Evolutionary conservation across 2,329 filamentous ascomycete species (phyloP).

Genomic region (Colletotrichum acutatum): DNA sequence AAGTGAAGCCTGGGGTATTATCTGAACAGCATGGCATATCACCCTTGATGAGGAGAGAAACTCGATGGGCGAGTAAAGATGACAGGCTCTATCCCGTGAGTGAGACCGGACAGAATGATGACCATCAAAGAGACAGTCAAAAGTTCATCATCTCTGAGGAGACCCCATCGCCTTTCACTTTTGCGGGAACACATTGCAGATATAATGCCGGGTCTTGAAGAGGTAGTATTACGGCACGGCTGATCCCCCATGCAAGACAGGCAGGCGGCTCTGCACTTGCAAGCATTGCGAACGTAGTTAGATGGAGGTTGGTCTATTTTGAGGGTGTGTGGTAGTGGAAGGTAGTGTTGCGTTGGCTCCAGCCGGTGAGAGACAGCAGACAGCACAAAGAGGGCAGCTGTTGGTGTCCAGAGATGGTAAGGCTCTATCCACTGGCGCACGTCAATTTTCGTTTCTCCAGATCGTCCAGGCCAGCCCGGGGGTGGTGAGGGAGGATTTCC

Average conservation of each 20-base stretch:
- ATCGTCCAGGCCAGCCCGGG: slow-evolving; percentile 10
- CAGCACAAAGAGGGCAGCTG: neutral
- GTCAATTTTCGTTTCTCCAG: slow-evolving; percentile 7
- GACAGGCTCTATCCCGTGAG: neutral
- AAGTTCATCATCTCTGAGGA: neutral
- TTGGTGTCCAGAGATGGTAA: neutral
- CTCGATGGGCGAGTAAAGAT: neutral
- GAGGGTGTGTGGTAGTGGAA: neutral
- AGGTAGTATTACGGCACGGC: slow-evolving; percentile 20
- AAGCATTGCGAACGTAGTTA: no score
- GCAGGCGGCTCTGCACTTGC: no score
- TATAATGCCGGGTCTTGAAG: neutral
- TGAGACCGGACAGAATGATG: neutral
- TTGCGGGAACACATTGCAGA: slow-evolving; percentile 13
- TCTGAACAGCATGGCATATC: slow-evolving; percentile 9
- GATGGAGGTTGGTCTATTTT: no score
- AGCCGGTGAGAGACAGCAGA: neutral
- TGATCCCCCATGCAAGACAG: no score
- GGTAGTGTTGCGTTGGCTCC: neutral
- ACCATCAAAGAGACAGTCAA: neutral
- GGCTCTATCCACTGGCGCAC: neutral
- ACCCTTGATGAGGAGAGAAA: neutral
- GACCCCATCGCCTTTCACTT: neutral
- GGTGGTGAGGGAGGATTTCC: no score
- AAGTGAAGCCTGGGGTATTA: neutral